These are phyloP conservation scores for Coprinopsis marcescibilis DNA, from an alignment of 768 basidiomycete species.

Conservation along the genomic window DNA sequence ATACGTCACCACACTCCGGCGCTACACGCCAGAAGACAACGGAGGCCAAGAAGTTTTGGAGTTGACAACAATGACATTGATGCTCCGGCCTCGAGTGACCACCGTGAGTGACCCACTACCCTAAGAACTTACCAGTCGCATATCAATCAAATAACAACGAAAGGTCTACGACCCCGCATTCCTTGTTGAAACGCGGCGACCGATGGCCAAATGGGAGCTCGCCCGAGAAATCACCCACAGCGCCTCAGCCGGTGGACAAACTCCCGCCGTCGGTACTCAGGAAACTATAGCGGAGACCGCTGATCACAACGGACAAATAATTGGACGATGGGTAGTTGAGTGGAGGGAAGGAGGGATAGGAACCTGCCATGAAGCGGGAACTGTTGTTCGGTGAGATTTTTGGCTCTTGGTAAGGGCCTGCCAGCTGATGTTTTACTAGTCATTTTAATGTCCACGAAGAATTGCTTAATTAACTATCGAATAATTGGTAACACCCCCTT, in stretches of 20 bases:
- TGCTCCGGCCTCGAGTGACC: slow-evolving; percentile 56
- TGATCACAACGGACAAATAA: slow-evolving; percentile 48
- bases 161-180: slow-evolving; percentile 71
- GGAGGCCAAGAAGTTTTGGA: slow-evolving; percentile 52
- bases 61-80: slow-evolving; percentile 61
- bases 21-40: slow-evolving; percentile 38
- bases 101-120: slow-evolving; percentile 33
- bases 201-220: slow-evolving; percentile 81
- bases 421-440: slow-evolving; percentile 17
- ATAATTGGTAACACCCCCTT: neutral
- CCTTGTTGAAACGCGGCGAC: slow-evolving; percentile 56
- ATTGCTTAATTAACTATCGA: slow-evolving; percentile 22
- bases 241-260: slow-evolving; percentile 22
- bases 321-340: slow-evolving; percentile 74
- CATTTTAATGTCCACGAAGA: slow-evolving; percentile 47
- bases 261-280: slow-evolving; percentile 41
- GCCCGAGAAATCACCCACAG: slow-evolving; percentile 45
- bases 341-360: slow-evolving; percentile 68
- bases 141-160: neutral
- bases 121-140: neutral
- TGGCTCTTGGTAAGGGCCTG: neutral
- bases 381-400: slow-evolving; percentile 54
- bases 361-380: slow-evolving; percentile 56
- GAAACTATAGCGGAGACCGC: slow-evolving; percentile 80
- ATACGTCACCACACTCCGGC: slow-evolving; percentile 63